These are phyloP conservation scores for Bimuria novae-zelandiae DNA, from an alignment of 2,329 filamentous ascomycete species.

Conservation along the genomic window DNA sequence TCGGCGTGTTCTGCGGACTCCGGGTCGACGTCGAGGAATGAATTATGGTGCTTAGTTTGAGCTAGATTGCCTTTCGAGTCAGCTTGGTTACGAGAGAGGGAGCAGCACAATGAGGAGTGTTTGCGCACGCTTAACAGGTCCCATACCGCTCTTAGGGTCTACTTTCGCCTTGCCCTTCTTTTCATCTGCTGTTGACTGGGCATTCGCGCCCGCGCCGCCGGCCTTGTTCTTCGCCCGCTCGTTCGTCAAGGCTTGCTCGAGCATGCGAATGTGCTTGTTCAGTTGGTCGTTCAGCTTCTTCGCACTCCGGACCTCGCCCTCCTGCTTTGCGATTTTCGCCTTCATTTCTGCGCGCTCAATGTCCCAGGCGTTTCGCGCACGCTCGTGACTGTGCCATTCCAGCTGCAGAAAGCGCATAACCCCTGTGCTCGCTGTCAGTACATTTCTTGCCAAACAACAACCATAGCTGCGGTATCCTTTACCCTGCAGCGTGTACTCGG, in stretches of 20 bases:
- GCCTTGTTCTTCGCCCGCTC: constrained; percentile 73
- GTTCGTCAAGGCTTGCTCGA: constrained; percentile 85
- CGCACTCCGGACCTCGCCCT: constrained; percentile 84
- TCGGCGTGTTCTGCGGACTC: constrained; percentile 52
- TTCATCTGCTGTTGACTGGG: constrained; percentile 51
- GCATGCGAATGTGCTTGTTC: constrained; percentile 85
- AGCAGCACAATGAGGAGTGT: background rate
- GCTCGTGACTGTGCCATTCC: constrained; percentile 98
- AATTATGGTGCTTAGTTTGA: constrained; percentile 54
- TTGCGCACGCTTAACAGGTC: constrained; percentile 33
- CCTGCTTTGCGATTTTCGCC: constrained; percentile 89
- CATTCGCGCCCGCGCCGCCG: constrained; percentile 56
- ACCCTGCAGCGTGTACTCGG: constrained; percentile 76
- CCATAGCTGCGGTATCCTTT: constrained; percentile 27
- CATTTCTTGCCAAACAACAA: background rate
- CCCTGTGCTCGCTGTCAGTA: constrained; percentile 57
- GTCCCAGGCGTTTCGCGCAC: constrained; percentile 97
- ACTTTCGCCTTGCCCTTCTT: constrained; percentile 41
- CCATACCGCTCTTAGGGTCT: constrained; percentile 29
- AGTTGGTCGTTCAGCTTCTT: constrained; percentile 88
- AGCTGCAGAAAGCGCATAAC: constrained; percentile 99
- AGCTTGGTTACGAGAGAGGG: constrained; percentile 15
- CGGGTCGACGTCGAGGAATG: constrained; percentile 55
- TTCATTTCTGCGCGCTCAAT: constrained; percentile 99
- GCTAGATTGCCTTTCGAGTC: constrained; percentile 44